Base-by-base conservation (phyloP, 768 basidiomycete species). In the Kwoniella newhampshirensis region DNA sequence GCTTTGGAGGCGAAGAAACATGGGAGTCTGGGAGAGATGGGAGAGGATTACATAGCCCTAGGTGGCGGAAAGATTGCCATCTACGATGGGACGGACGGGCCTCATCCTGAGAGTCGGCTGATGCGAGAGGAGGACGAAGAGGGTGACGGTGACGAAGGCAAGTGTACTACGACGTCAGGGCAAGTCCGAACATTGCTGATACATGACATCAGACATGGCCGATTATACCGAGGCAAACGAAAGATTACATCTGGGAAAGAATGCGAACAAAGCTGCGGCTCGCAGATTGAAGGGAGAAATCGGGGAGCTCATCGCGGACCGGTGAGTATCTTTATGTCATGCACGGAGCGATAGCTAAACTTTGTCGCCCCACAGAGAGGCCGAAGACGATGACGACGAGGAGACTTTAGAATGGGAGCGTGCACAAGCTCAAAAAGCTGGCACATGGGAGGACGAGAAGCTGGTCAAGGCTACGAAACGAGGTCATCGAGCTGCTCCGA, bases 91-190 rank as follows among this genome's bases (percentile, higher is more conserved):
- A 47, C 52, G 35, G 46, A 65, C 17, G 64, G 74, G 32, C 76
- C 77, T 18, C 74, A 77, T 59, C 77, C 79, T 3, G 78, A 79
- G 49, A 75, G 73, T 32, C 51, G 79, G 37, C 55, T 80, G 6
- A 75, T 78, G 54, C 30, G 80, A 20, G 80, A 80, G 59, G 79
- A 79, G 18, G 80, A 80, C 57, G 79, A 80, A 57, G 54, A 69
- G 2, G 79, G 76, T 0, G 78, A 79, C 36, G 68, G 66, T 4
- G 71, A 73, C 48, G 71, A 73, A 58, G 71, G 71, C 68, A 51
- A 55, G 66, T 61, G 5, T 21, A 21, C 18, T 18, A 18, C 15
- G 13, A 58, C 11, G 9, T 12, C 11, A 7, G 18, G 21, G 11
- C 18, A 15, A 18, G 44, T 8, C n/a, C n/a, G 26, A 11, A 17